Evolutionary conservation across 768 basidiomycete species (phyloP).

Genomic region (Hygrocybe coccinea): DNA sequence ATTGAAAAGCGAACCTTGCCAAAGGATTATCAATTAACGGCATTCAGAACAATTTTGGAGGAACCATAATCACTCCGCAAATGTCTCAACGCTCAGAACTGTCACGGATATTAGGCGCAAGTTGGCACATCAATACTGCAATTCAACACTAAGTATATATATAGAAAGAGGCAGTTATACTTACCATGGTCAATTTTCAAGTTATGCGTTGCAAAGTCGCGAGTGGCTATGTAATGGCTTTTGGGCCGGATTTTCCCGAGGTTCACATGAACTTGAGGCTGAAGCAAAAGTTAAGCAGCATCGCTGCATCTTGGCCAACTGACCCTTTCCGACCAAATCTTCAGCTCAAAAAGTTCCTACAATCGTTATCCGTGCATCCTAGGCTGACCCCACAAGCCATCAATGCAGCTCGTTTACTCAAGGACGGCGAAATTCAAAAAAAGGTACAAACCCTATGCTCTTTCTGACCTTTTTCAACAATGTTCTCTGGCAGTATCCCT

Average conservation of each 20-base stretch:
- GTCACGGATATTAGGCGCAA: too few relatives aligned
- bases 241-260: neutral
- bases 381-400: constrained; percentile 59
- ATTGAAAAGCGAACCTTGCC: too few relatives aligned
- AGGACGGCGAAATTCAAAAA: constrained; percentile 51
- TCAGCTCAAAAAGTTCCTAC: constrained; percentile 62
- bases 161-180: too few relatives aligned
- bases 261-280: constrained; percentile 27
- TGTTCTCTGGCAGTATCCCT: constrained; percentile 49
- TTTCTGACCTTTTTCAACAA: constrained; percentile 7
- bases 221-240: too few relatives aligned
- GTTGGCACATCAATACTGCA: too few relatives aligned
- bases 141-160: too few relatives aligned
- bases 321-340: constrained; percentile 77
- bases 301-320: constrained; percentile 59
- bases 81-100: too few relatives aligned
- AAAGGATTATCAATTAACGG: too few relatives aligned
- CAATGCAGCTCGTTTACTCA: constrained; percentile 50
- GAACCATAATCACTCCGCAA: too few relatives aligned
- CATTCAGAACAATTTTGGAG: too few relatives aligned
- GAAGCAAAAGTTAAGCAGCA: constrained; percentile 45
- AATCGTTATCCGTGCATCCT: constrained; percentile 63
- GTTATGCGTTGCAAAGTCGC: too few relatives aligned
- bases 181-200: too few relatives aligned
- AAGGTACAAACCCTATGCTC: constrained; percentile 39